These are phyloP conservation scores for Avena sativa DNA, from an alignment of 176 grass and related monocot species.

Conservation along the genomic window DNA sequence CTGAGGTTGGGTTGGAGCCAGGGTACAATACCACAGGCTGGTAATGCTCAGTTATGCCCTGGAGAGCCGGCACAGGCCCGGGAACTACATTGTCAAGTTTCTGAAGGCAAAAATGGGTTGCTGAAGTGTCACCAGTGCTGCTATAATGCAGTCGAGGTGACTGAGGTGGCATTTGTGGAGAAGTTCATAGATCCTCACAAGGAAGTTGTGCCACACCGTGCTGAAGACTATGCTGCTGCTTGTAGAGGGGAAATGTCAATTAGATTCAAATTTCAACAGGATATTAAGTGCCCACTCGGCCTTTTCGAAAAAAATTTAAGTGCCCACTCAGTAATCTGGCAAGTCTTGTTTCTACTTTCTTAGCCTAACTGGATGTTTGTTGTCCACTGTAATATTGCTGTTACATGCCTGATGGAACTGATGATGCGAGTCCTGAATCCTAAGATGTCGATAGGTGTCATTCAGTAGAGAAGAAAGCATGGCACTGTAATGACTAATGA, in stretches of 20 bases:
- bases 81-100: background rate
- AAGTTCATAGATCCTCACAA: background rate
- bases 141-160: background rate
- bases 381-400: background rate
- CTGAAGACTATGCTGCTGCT: background rate
- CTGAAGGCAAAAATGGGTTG: background rate
- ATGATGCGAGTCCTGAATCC: background rate
- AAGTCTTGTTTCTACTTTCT: background rate
- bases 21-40: background rate
- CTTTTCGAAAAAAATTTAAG: background rate
- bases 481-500: background rate
- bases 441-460: background rate
- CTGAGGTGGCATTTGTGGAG: background rate
- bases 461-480: background rate
- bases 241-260: background rate
- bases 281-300: background rate
- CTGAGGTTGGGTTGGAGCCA: background rate
- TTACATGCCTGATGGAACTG: background rate
- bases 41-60: background rate
- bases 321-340: background rate
- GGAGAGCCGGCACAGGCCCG: background rate
- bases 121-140: background rate
- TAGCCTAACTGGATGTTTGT: background rate
- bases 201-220: background rate
- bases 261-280: background rate